Percentiles rank a stretch among this genome's conserved stretches.
These are phyloP conservation scores for Magnusiomyces suaveolens DNA, from an alignment of 1,139 yeast species.

Conservation along the genomic window DNA sequence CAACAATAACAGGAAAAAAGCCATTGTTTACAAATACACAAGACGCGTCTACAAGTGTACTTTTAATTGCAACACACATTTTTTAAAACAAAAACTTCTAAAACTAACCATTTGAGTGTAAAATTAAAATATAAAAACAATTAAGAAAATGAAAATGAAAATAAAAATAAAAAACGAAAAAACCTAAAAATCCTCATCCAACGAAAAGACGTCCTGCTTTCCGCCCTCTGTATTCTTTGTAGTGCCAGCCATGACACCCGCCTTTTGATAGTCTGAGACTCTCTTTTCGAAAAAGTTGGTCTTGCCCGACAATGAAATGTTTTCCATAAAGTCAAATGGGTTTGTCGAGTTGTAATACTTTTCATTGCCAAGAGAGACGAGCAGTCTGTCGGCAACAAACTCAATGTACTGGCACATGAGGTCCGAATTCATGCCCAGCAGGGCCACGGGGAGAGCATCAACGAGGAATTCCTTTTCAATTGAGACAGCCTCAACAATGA, in stretches of 20 bases:
- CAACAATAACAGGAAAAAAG: no score
- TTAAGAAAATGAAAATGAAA: background rate
- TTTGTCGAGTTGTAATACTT: slow-evolving; percentile 79
- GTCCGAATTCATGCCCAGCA: slow-evolving; percentile 85
- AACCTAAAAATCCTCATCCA: slow-evolving; percentile 39
- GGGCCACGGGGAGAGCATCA: slow-evolving; percentile 83
- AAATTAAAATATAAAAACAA: background rate
- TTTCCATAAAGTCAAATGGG: slow-evolving; percentile 98
- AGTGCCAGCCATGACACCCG: slow-evolving; percentile 83
- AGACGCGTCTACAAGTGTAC: no score
- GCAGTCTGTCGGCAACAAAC: slow-evolving; percentile 90
- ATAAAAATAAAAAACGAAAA: background rate
- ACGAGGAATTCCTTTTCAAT: slow-evolving; percentile 92
- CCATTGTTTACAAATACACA: no score
- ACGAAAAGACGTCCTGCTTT: slow-evolving; percentile 37
- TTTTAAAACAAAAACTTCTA: no score
- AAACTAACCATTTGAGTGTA: no score
- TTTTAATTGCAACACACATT: no score
- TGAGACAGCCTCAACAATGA: slow-evolving; percentile 88
- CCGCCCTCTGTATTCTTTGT: slow-evolving; percentile 28
- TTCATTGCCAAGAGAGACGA: slow-evolving; percentile 81
- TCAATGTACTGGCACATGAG: slow-evolving; percentile 97
- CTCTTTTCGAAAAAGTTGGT: slow-evolving; percentile 98
- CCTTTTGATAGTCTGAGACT: slow-evolving; percentile 97
- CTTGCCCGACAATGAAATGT: slow-evolving; percentile 94